Base-by-base conservation (phyloP, 305 asterid species). In the Stenogyne calaminthoides region DNA sequence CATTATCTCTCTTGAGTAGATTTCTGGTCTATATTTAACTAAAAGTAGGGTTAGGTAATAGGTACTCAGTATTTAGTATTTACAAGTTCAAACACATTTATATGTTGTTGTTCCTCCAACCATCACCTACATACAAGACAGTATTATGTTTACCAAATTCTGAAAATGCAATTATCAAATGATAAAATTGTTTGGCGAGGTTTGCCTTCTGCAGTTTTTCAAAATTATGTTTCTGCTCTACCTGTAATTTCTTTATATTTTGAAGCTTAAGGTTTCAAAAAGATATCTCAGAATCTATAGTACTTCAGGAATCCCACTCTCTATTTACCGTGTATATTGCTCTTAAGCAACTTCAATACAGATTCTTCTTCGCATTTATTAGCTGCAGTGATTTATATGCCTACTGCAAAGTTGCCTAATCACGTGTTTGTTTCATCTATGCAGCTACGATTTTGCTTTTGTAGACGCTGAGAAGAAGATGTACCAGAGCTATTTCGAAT, bases 381-480 rank as follows among this genome's bases (percentile, higher is more conserved):
- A 61, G 74, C 70, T 46, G 51, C 62, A 27, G 51, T 32, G 10
- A 55, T 76, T 32, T 59, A 22, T 62, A 60, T 37, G 54, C 44
- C 67, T 12, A 47, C 51, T 22, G 39, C 19, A 19, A 29, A 63
- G 55, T 32, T 57, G 60, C 57, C 76, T 77, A 51, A 77, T 76
- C 19, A 34, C 54, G 67, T 65, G 62, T 29, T 44, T 55, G 9
- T 20, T 82, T 69, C 20, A 3, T 61, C 66, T 72, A 8, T 83
- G 85, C 74, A 89, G 97, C 82, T 94, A 90, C 67, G 99, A 94
- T 84, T 94, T 94, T 81, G 97, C 97, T 15, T 91, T 94, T 75
- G 82, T 94, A 67, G 97, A 94, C 34, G 99, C 99, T 14, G 99
- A 94, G 70, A 94, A 94, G 95, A 85, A 80, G 84, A 90, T 87